Percentiles rank a stretch among this genome's conserved stretches.
Evolutionary conservation across 345 rosid genomes (phyloP).

Genomic region (Cardamine resedifolia): DNA sequence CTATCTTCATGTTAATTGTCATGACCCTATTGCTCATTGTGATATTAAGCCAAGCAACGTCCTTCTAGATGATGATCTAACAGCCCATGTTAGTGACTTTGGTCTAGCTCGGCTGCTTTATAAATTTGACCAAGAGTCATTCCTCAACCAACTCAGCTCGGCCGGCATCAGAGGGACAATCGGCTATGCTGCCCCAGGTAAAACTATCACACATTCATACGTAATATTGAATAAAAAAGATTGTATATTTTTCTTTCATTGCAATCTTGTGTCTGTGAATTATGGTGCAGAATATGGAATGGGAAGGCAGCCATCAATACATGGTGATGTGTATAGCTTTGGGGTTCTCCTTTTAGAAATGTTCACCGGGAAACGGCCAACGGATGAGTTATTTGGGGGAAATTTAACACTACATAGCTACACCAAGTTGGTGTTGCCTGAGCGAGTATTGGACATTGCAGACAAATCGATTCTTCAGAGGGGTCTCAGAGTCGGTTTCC

Average conservation of each 20-base stretch:
- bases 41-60: constrained; percentile 26
- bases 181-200: constrained; percentile 26
- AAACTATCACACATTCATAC: background rate
- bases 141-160: background rate
- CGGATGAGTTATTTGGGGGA: constrained; percentile 22
- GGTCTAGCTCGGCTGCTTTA: constrained; percentile 10
- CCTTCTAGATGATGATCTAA: constrained; percentile 13
- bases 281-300: constrained; percentile 39
- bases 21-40: background rate
- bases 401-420: constrained; percentile 14
- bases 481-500: background rate
- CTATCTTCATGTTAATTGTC: background rate
- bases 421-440: constrained; percentile 3
- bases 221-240: background rate
- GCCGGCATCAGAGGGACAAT: constrained; percentile 3
- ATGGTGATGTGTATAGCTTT: constrained; percentile 16
- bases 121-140: background rate
- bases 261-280: background rate
- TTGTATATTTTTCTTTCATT: background rate
- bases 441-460: constrained; percentile 10
- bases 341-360: constrained; percentile 2
- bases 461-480: constrained; percentile 8
- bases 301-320: constrained; percentile 34
- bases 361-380: constrained; percentile 31
- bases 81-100: constrained; percentile 16